phyloP scores from a whole-genome alignment of 2,329 filamentous ascomycete genomes.

The Polychaeton citri region DNA sequence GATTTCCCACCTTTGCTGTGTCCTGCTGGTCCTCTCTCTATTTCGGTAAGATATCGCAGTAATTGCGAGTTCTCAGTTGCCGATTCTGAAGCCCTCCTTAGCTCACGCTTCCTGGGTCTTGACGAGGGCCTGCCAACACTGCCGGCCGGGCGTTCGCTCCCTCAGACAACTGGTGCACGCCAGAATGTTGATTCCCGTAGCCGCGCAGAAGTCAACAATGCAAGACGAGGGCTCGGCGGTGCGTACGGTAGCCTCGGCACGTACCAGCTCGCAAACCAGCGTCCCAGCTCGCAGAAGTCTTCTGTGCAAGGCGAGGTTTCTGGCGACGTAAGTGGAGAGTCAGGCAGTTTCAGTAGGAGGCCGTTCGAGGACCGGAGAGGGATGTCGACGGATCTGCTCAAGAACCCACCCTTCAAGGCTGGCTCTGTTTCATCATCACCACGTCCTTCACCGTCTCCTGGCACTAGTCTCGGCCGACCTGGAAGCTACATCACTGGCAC shows the following conservation, averaged over 20 bases:
- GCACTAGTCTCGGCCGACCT: slow-evolving; percentile 31
- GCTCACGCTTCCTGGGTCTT: slow-evolving; percentile 83
- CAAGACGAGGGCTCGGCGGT: slow-evolving; percentile 7
- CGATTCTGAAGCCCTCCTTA: slow-evolving; percentile 78
- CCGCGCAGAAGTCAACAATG: not conserved
- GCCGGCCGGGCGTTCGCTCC: slow-evolving; percentile 14
- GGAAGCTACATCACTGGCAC: slow-evolving; percentile 7
- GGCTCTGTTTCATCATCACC: slow-evolving; percentile 78
- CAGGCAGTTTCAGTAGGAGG: slow-evolving; percentile 27
- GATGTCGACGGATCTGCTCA: slow-evolving; percentile 63
- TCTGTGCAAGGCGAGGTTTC: not conserved
- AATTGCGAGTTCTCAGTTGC: slow-evolving; percentile 87
- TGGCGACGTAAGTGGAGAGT: slow-evolving; percentile 1
- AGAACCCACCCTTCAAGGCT: slow-evolving; percentile 92
- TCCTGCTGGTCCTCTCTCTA: slow-evolving; percentile 69
- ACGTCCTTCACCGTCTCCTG: slow-evolving; percentile 36
- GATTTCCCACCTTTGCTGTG: slow-evolving; percentile 75
- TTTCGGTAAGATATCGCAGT: slow-evolving; percentile 70
- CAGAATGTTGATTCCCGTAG: not conserved
- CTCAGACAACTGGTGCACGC: slow-evolving; percentile 26
- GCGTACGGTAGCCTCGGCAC: slow-evolving; percentile 21
- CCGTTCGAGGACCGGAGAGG: slow-evolving; percentile 13
- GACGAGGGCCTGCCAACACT: slow-evolving; percentile 44
- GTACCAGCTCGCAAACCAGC: slow-evolving; percentile 17
- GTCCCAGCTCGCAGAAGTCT: slow-evolving; percentile 17